A percentile compares a stretch with the other conserved stretches of the same genome.
Evolutionary conservation across 306 rosid genomes (phyloP).

Genomic region (Albizia julibrissin): DNA sequence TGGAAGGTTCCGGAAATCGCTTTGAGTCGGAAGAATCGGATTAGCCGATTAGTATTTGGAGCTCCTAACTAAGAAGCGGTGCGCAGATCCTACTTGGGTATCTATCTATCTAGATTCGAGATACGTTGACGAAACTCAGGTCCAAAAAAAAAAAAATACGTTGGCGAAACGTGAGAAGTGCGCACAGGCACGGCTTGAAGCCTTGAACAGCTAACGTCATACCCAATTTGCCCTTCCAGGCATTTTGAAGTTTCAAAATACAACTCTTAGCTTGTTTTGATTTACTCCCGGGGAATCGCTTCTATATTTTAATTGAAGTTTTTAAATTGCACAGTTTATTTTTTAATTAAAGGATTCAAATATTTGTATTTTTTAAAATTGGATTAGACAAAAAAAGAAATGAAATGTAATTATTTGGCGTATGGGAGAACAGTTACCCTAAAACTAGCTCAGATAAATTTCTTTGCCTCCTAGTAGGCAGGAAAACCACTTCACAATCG

Average conservation of each 20-base stretch:
- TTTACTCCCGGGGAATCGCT: too few species aligned
- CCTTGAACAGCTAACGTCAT: not conserved
- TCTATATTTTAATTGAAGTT: too few species aligned
- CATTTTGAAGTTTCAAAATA: not conserved
- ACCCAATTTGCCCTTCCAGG: not conserved
- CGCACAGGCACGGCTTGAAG: too few species aligned
- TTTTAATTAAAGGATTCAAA: not conserved
- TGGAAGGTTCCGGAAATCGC: slow-evolving; percentile 50
- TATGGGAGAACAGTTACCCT: not conserved
- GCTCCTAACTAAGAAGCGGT: not conserved
- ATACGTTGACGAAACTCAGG: too few species aligned
- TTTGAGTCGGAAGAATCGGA: not conserved
- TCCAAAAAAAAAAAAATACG: too few species aligned
- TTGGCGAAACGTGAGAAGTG: not conserved
- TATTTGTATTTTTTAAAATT: not conserved
- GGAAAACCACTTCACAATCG: too few species aligned
- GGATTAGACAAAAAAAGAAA: not conserved
- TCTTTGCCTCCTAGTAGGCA: too few species aligned
- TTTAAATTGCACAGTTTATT: too few species aligned
- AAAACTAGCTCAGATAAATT: not conserved
- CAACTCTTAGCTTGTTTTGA: not conserved
- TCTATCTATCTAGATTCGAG: too few species aligned
- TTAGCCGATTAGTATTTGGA: not conserved
- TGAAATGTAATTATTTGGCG: too few species aligned
- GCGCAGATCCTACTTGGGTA: not conserved